Conservation (phyloP, 2,329 filamentous ascomycete species). For the Curvularia sp. region DNA sequence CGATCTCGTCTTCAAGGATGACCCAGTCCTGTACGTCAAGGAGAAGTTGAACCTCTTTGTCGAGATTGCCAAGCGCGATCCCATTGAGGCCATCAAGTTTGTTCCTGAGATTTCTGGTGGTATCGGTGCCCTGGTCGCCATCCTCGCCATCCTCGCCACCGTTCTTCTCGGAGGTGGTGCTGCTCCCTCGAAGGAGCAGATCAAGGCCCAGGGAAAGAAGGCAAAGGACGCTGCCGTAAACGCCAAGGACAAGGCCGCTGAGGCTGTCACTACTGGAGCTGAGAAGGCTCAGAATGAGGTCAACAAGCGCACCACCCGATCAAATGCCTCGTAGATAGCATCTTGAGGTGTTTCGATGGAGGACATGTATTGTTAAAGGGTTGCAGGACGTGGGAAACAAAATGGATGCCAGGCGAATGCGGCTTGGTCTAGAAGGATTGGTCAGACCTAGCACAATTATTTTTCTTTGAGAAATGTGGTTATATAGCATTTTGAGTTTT, state of each 20-base stretch:
- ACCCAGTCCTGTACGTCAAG: conserved; percentile 85
- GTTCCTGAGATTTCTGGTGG: conserved; percentile 90
- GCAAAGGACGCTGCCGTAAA: conserved; percentile 74
- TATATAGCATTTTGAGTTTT: conserved; percentile 37
- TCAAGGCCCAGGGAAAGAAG: conserved; percentile 76
- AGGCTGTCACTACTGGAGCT: conserved; percentile 65
- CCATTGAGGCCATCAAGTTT: conserved; percentile 82
- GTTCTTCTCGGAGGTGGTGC: conserved; percentile 71
- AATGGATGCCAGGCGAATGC: conserved; percentile 13
- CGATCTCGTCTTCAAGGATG: conserved; percentile 87
- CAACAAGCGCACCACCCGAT: conserved; percentile 64
- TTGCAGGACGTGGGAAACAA: conserved; percentile 15
- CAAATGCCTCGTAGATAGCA: conserved; percentile 39
- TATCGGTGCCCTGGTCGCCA: conserved; percentile 73
- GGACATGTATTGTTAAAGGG: conserved; percentile 1
- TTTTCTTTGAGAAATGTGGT: conserved; percentile 28
- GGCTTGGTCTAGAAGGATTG: conserved; percentile 23
- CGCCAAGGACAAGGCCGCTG: conserved; percentile 74
- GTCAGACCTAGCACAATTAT: conserved; percentile 24
- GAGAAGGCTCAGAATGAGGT: conserved; percentile 77
- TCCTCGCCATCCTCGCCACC: conserved; percentile 74
- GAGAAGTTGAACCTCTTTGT: conserved; percentile 95
- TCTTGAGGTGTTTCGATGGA: not conserved
- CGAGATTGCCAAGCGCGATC: conserved; percentile 81
- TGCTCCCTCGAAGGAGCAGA: conserved; percentile 68